Percentiles rank a stretch among this genome's conserved stretches.
Evolutionary conservation across 78 protist genomes (phyloP).

Genomic region (Planoprotostelium fungivorum): DNA sequence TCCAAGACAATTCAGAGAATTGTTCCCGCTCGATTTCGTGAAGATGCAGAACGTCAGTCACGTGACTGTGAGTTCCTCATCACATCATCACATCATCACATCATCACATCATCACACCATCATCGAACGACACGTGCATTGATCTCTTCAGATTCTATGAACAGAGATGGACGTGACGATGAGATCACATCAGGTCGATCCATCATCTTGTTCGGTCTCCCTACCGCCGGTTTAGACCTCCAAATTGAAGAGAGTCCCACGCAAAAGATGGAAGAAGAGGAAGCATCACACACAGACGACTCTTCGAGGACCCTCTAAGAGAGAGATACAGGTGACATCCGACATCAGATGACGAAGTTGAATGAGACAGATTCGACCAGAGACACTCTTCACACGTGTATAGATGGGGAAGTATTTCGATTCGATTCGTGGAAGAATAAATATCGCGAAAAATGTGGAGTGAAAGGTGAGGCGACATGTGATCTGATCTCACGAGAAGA

Average conservation of each 20-base stretch:
- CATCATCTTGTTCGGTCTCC: not conserved
- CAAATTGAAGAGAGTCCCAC: not conserved
- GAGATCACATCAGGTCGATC: not conserved
- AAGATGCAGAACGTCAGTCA: not conserved
- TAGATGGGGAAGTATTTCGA: not conserved
- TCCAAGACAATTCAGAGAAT: not conserved
- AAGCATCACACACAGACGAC: not conserved
- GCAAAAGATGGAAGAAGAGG: not conserved
- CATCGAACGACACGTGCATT: too few relatives aligned
- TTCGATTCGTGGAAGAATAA: not conserved
- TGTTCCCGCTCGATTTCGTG: not conserved
- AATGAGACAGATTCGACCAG: not conserved
- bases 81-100: not conserved
- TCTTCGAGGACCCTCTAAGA: not conserved
- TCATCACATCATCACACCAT: too few relatives aligned
- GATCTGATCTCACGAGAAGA: not conserved
- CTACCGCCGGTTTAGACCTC: not conserved
- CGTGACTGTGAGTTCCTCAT: not conserved
- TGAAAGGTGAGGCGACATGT: too few relatives aligned
- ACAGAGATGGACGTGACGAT: not conserved
- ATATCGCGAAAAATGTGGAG: too few relatives aligned
- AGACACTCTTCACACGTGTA: not conserved
- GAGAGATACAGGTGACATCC: not conserved
- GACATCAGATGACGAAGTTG: not conserved
- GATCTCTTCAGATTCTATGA: not conserved